A percentile compares a stretch with the other conserved stretches of the same genome.
Evolutionary conservation across 2,329 filamentous ascomycete species (phyloP).

Genomic region (Plenodomus biglobosus): DNA sequence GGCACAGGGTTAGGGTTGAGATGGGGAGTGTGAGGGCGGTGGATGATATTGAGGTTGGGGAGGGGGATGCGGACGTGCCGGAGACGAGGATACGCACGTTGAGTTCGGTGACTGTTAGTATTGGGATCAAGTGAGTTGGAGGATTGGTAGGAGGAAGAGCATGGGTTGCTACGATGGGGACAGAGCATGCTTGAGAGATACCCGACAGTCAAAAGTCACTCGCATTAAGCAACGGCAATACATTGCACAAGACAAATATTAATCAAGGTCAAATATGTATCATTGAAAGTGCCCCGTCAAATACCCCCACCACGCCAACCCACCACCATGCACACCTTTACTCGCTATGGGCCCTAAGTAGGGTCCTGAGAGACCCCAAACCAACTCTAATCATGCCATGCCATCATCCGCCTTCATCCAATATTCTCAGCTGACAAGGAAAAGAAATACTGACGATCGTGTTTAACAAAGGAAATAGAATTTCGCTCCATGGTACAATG

Average conservation of each 20-base stretch:
- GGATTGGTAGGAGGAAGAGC: neutral
- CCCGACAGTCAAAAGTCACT: neutral
- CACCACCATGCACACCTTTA: slow-evolving; percentile 1
- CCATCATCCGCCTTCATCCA: slow-evolving; percentile 10
- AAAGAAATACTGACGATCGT: slow-evolving; percentile 8
- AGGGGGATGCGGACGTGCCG: slow-evolving; percentile 38
- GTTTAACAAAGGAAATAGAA: slow-evolving; percentile 26
- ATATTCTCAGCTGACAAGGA: slow-evolving; percentile 3
- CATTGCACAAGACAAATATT: neutral
- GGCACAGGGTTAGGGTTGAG: slow-evolving; percentile 60
- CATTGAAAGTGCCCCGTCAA: slow-evolving; percentile 32
- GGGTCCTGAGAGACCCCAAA: neutral
- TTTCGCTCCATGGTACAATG: slow-evolving; percentile 19
- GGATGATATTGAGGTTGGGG: slow-evolving; percentile 61
- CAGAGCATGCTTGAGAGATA: neutral
- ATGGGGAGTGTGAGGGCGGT: slow-evolving; percentile 67
- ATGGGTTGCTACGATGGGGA: neutral
- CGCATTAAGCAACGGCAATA: neutral
- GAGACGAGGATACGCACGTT: slow-evolving; percentile 46
- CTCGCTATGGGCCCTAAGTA: neutral
- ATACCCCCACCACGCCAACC: slow-evolving; percentile 6
- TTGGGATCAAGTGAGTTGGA: slow-evolving; percentile 26
- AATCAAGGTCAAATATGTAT: slow-evolving; percentile 32
- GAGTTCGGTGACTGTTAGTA: slow-evolving; percentile 38
- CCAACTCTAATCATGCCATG: neutral